Evolutionary conservation across 768 basidiomycete species (phyloP).

Genomic region (Pleurotus tuoliensis): DNA sequence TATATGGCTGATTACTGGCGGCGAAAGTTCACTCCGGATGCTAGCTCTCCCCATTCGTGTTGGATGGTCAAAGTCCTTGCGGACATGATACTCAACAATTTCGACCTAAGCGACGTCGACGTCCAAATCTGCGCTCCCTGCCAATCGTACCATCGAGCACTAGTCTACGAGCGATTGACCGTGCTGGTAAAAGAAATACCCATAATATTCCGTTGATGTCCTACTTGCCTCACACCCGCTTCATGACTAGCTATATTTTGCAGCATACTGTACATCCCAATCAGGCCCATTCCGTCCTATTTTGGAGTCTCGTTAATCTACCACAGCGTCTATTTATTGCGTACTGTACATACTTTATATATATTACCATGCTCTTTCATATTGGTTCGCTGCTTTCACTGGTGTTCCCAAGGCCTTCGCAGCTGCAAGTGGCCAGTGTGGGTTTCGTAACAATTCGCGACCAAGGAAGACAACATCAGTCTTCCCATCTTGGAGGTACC

Average conservation of each 20-base stretch:
- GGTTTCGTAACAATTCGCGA: constrained; percentile 61
- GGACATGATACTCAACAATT: not conserved
- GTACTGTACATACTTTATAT: too few relatives aligned
- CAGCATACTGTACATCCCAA: too few relatives aligned
- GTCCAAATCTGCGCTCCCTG: not conserved
- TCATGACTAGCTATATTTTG: too few relatives aligned
- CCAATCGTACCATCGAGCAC: not conserved
- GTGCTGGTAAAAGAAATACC: not conserved
- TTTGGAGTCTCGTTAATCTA: too few relatives aligned
- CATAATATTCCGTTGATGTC: not conserved
- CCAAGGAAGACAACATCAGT: constrained; percentile 69
- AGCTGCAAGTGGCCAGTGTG: constrained; percentile 60
- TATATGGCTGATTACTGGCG: not conserved
- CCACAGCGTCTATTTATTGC: too few relatives aligned
- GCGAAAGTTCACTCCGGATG: not conserved
- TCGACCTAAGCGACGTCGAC: not conserved
- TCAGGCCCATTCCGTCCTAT: too few relatives aligned
- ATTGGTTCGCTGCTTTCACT: constrained; percentile 71
- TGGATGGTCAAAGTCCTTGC: constrained; percentile 1
- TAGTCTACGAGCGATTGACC: not conserved
- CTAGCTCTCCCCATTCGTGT: not conserved
- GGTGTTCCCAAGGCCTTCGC: constrained; percentile 60
- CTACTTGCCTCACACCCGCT: too few relatives aligned
- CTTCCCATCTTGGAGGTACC: constrained; percentile 59
- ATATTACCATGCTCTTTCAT: constrained; percentile 42